Conservation (phyloP, 2,329 filamentous ascomycete genomes). For the Juglanconis oblonga region DNA sequence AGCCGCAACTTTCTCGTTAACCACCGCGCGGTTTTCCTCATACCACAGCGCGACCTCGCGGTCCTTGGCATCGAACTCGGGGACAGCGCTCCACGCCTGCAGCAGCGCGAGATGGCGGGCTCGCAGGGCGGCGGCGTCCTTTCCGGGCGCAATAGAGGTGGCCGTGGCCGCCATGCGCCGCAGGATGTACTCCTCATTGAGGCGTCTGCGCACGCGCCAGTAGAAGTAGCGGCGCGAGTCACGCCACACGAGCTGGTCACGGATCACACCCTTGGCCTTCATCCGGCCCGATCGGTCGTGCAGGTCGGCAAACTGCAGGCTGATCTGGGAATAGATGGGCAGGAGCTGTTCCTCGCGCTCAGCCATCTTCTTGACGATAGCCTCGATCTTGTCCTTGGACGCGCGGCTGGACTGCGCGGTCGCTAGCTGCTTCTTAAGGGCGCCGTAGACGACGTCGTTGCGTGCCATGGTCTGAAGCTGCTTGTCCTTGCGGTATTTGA, state of each 20-base stretch:
- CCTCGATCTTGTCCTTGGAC: slow-evolving; percentile 69
- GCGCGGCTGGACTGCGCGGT: slow-evolving; percentile 56
- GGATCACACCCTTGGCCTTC: slow-evolving; percentile 95
- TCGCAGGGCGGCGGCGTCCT: slow-evolving; percentile 52
- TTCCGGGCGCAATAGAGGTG: slow-evolving; percentile 35
- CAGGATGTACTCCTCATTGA: slow-evolving; percentile 96
- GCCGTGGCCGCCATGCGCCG: slow-evolving; percentile 69
- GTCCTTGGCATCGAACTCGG: slow-evolving; percentile 76
- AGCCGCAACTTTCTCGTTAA: slow-evolving; percentile 79
- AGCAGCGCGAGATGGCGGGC: slow-evolving; percentile 70
- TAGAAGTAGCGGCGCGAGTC: slow-evolving; percentile 97
- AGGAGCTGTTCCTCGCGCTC: slow-evolving; percentile 84
- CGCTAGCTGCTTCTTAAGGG: slow-evolving; percentile 75
- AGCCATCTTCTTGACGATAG: slow-evolving; percentile 80
- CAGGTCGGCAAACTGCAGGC: slow-evolving; percentile 94
- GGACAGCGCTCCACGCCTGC: slow-evolving; percentile 77
- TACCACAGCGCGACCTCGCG: slow-evolving; percentile 89
- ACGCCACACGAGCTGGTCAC: slow-evolving; percentile 78
- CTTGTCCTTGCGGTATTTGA: slow-evolving; percentile 97
- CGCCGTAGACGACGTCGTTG: slow-evolving; percentile 78
- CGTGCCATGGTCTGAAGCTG: slow-evolving; percentile 97
- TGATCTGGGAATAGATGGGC: slow-evolving; percentile 91
- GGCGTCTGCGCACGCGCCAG: slow-evolving; percentile 94
- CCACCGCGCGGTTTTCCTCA: slow-evolving; percentile 83
- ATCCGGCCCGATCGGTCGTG: slow-evolving; percentile 97